phyloP scores from a whole-genome alignment of 345 rosid genomes.

The Moringa oleifera region DNA sequence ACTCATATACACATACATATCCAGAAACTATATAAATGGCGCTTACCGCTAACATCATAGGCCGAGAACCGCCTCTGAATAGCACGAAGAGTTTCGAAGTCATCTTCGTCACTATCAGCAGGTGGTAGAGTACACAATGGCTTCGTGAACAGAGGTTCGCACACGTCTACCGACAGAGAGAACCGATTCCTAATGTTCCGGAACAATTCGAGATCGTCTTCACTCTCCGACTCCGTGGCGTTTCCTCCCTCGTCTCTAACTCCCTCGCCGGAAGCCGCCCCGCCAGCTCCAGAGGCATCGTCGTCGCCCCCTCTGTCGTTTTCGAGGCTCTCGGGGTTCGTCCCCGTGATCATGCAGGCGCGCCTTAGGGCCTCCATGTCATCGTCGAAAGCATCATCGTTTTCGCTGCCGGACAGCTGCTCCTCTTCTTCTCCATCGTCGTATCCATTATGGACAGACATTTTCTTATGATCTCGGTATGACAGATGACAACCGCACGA shows the following conservation, averaged over 20 bases:
- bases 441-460: background rate
- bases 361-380: conserved; percentile 78
- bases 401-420: conserved; percentile 31
- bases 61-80: conserved; percentile 68
- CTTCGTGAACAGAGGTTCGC: conserved; percentile 27
- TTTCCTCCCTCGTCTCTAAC: background rate
- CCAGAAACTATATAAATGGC: background rate
- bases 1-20: background rate
- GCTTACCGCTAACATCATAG: conserved; percentile 43
- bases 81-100: conserved; percentile 63
- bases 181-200: conserved; percentile 48
- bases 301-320: conserved; percentile 2
- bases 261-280: too few relatives aligned
- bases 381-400: conserved; percentile 46
- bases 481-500: too few relatives aligned
- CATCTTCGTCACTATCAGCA: conserved; percentile 60
- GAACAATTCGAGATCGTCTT: conserved; percentile 58
- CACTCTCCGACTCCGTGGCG: conserved; percentile 43
- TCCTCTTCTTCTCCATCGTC: conserved; percentile 36
- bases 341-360: conserved; percentile 55
- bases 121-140: conserved; percentile 35
- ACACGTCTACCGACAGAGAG: conserved; percentile 25
- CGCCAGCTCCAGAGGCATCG: too few relatives aligned
- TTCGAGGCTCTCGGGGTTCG: conserved; percentile 30
- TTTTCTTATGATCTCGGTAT: too few relatives aligned